Percentiles rank a stretch among this genome's conserved stretches.
Conservation (phyloP, 495 filamentous ascomycete species). For the Aspergillus mulundensis region DNA sequence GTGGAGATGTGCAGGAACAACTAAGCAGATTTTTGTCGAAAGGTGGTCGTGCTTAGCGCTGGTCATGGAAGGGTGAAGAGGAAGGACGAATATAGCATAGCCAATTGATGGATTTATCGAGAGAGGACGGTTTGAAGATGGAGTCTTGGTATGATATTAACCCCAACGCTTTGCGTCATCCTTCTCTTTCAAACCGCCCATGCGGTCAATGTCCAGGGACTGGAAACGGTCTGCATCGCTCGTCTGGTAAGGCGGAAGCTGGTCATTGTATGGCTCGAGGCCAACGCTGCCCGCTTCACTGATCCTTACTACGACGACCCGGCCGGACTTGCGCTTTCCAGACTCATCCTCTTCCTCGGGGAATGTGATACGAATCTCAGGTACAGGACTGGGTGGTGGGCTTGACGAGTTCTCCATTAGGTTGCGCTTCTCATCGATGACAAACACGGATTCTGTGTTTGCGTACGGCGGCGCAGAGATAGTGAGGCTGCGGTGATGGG, state of each 20-base stretch:
- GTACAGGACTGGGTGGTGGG: conserved; percentile 79
- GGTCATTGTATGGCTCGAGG: conserved; percentile 76
- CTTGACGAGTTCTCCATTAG: conserved; percentile 69
- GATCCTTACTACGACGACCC: conserved; percentile 88
- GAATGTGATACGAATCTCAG: conserved; percentile 97
- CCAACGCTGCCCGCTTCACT: conserved; percentile 81
- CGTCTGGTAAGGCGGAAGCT: conserved; percentile 85
- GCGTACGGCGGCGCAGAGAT: conserved; percentile 53
- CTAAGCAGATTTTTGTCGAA: conserved; percentile 25
- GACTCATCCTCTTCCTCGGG: conserved; percentile 87
- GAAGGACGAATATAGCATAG: conserved; percentile 8
- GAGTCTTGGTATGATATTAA: conserved; percentile 14
- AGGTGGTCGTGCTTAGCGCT: conserved; percentile 36
- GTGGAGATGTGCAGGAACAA: conserved; percentile 24
- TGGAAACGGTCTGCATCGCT: conserved; percentile 73
- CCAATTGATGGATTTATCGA: conserved; percentile 12
- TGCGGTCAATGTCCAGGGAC: conserved; percentile 87
- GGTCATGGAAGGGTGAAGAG: conserved; percentile 28
- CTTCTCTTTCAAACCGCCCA: conserved; percentile 94
- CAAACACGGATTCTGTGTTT: conserved; percentile 61
- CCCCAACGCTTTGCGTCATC: conserved; percentile 41
- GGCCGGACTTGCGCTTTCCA: conserved; percentile 77
- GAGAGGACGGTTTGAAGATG: neutral
- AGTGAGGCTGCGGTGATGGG: conserved; percentile 63
- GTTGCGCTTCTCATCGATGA: conserved; percentile 68